These are phyloP conservation scores for Penicillium polonicum DNA, from an alignment of 2,329 filamentous ascomycete species.

Conservation along the genomic window DNA sequence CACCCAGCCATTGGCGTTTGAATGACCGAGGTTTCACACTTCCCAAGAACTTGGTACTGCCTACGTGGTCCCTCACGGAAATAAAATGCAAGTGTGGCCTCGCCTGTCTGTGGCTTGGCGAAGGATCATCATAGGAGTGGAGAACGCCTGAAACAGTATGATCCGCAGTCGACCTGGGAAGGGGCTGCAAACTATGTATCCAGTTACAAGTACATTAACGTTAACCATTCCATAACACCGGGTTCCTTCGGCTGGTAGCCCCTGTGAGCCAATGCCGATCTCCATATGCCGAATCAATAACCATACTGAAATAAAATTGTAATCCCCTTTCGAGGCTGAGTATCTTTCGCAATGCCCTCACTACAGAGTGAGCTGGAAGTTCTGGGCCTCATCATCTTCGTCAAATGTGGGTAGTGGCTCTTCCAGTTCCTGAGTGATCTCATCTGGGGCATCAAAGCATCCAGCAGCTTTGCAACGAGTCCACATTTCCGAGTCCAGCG, in stretches of 20 bases:
- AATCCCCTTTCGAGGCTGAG: not conserved
- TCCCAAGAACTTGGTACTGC: not conserved
- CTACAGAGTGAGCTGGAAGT: slow-evolving; percentile 43
- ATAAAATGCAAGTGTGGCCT: slow-evolving; percentile 14
- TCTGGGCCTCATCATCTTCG: slow-evolving; percentile 41
- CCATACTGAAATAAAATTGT: slow-evolving; percentile 12
- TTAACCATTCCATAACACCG: slow-evolving; percentile 16
- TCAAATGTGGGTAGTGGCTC: slow-evolving; percentile 33
- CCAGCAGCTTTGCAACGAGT: slow-evolving; percentile 40
- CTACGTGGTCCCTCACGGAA: slow-evolving; percentile 7
- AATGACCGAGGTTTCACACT: not conserved
- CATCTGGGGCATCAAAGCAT: slow-evolving; percentile 33
- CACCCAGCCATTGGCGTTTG: not conserved
- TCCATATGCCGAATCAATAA: slow-evolving; percentile 9
- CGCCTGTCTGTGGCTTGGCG: slow-evolving; percentile 17
- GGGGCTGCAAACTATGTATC: not conserved
- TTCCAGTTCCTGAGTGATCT: slow-evolving; percentile 25
- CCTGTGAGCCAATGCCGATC: slow-evolving; percentile 5
- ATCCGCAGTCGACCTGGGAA: slow-evolving; percentile 20
- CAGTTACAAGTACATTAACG: slow-evolving; percentile 8
- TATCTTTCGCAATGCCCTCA: not conserved
- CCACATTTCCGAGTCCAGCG: slow-evolving; percentile 47
- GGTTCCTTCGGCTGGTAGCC: slow-evolving; percentile 5
- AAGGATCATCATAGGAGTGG: slow-evolving; percentile 23
- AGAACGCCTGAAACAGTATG: slow-evolving; percentile 27